These are phyloP conservation scores for Ophiostoma quercus DNA, from an alignment of 2,329 filamentous ascomycete species.

Conservation along the genomic window DNA sequence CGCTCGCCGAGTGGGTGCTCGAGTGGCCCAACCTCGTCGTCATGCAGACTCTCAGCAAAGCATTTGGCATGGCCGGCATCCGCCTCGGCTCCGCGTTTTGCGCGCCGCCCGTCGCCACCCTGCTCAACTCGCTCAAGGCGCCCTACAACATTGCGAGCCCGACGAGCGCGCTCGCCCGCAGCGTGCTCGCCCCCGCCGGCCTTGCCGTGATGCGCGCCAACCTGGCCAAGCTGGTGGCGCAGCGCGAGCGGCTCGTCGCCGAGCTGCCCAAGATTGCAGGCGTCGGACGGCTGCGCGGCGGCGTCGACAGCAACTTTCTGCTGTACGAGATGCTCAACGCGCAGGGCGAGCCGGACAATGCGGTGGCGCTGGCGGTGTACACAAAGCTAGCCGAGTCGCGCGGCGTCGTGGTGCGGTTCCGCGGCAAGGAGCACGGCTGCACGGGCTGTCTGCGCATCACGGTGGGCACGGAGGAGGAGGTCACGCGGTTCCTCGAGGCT, in stretches of 20 bases:
- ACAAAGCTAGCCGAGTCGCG: slow-evolving; percentile 75
- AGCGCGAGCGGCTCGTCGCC: slow-evolving; percentile 68
- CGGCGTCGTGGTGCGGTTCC: slow-evolving; percentile 88
- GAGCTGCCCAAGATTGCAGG: slow-evolving; percentile 72
- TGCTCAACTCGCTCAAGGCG: slow-evolving; percentile 90
- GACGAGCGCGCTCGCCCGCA: slow-evolving; percentile 72
- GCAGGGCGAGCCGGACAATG: slow-evolving; percentile 70
- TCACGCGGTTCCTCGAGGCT: slow-evolving; percentile 69
- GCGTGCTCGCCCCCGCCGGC: slow-evolving; percentile 63
- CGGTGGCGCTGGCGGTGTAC: slow-evolving; percentile 72
- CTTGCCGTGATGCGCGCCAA: slow-evolving; percentile 68
- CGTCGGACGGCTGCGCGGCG: slow-evolving; percentile 75
- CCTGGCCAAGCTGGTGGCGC: slow-evolving; percentile 62
- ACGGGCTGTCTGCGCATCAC: slow-evolving; percentile 85
- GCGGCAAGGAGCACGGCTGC: slow-evolving; percentile 89
- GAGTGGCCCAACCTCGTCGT: slow-evolving; percentile 96
- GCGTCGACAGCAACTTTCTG: slow-evolving; percentile 79
- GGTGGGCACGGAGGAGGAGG: slow-evolving; percentile 82
- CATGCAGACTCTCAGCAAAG: slow-evolving; percentile 98
- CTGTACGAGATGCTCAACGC: slow-evolving; percentile 80
- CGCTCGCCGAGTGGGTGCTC: slow-evolving; percentile 82
- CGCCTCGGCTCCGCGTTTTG: slow-evolving; percentile 82
- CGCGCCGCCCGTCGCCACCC: slow-evolving; percentile 62
- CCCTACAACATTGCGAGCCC: slow-evolving; percentile 93
- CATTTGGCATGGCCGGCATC: slow-evolving; percentile 92